Evolutionary conservation across 805 yeast species (phyloP).

Genomic region (Phaffomyces opuntiae): DNA sequence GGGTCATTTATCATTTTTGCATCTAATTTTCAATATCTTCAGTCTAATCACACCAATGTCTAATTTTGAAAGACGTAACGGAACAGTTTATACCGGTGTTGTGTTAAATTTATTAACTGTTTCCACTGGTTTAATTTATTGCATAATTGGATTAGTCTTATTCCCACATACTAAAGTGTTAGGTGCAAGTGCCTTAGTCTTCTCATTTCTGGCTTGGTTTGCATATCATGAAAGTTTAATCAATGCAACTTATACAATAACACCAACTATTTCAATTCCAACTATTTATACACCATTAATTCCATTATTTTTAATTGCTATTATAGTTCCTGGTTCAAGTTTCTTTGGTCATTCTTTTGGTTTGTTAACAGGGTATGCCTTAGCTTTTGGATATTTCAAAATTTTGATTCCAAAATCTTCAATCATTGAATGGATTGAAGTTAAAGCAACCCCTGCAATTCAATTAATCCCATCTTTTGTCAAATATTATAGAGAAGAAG

Average conservation of each 20-base stretch:
- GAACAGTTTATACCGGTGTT: conserved; percentile 81
- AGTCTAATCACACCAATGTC: conserved; percentile 55
- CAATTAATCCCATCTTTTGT: conserved; percentile 46
- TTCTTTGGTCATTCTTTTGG: conserved; percentile 73
- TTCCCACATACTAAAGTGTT: conserved; percentile 47
- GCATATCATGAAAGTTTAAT: conserved; percentile 40
- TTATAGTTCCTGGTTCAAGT: conserved; percentile 59
- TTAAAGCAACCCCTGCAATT: conserved; percentile 42
- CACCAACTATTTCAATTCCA: conserved; percentile 42
- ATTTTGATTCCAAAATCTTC: conserved; percentile 60
- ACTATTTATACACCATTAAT: conserved; percentile 54
- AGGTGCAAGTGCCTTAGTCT: conserved; percentile 71
- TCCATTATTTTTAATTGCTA: conserved; percentile 38
- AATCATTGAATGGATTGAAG: conserved; percentile 58
- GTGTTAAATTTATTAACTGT: conserved; percentile 68
- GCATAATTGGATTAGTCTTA: conserved; percentile 29
- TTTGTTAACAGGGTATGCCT: conserved; percentile 55
- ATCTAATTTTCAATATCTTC: conserved; percentile 51
- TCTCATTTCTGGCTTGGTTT: conserved; percentile 56
- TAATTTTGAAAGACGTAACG: conserved; percentile 63
- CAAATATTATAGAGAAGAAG: conserved; percentile 53
- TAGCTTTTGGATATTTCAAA: conserved; percentile 50
- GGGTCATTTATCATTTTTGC: conserved; percentile 56
- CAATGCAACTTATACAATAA: conserved; percentile 34
- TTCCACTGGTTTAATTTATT: conserved; percentile 41